Conservation (phyloP, 768 basidiomycete genomes). For the Rhodotorula toruloides region DNA sequence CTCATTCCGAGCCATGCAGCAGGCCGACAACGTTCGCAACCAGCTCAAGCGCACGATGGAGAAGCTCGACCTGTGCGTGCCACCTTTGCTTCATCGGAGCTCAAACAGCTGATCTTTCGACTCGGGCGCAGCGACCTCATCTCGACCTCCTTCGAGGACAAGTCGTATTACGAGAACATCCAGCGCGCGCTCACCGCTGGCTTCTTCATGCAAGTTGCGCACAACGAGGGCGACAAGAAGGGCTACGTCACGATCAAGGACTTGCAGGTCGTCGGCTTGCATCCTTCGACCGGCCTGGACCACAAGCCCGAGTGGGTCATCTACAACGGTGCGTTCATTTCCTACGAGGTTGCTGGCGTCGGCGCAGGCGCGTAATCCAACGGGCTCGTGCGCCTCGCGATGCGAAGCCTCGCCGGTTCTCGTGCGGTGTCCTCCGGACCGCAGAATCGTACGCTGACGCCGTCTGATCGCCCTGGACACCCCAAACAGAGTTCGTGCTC, state of each 20-base stretch:
- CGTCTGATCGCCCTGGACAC: conserved; percentile 44
- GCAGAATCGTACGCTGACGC: neutral
- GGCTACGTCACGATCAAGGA: conserved; percentile 90
- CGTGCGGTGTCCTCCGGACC: neutral
- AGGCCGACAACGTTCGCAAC: conserved; percentile 87
- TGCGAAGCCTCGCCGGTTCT: too few species aligned
- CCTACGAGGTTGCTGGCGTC: too few species aligned
- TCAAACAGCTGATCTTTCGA: neutral
- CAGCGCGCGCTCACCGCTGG: conserved; percentile 80
- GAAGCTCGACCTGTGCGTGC: conserved; percentile 45
- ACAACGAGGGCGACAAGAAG: conserved; percentile 78
- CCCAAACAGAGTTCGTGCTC: conserved; percentile 87
- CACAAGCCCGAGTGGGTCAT: conserved; percentile 56
- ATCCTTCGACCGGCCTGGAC: conserved; percentile 82
- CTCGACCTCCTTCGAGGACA: conserved; percentile 60
- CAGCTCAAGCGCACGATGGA: conserved; percentile 91
- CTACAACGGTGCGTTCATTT: conserved; percentile 37
- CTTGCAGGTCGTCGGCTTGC: conserved; percentile 74
- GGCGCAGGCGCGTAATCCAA: too few species aligned
- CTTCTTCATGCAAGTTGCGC: conserved; percentile 97
- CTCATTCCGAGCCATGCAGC: conserved; percentile 69
- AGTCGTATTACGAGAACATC: conserved; percentile 66
- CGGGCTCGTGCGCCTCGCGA: too few species aligned
- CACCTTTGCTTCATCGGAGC: neutral
- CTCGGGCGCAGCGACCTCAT: conserved; percentile 54